Evolutionary conservation across 495 filamentous ascomycete species (phyloP), one percentile per base, ranked within the genome.

Genomic region (Jackrogersella minutella): DNA sequence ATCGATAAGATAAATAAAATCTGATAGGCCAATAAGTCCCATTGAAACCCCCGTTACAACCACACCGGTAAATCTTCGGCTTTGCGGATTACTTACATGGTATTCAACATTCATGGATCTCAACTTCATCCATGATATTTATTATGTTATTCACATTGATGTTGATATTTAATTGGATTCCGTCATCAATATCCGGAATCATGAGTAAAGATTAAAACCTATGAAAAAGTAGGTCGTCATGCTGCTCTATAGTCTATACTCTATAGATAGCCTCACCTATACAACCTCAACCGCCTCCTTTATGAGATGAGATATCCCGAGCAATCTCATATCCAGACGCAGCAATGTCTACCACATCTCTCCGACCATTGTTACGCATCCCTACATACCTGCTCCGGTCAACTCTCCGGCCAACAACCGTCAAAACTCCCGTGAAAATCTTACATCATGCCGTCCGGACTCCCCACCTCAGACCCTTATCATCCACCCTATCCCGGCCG

Each of bases 1-100:
- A 66, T 73, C 56, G 71, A 73, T 73, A 71, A 73, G 71, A 73
- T 65, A 68, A 73, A 56, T 51, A 46, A 21, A 36, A n/a, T 31
- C 50, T 36, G 62, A 64, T 66, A 70, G 58, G 52, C 43, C 53
- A 28, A 66, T 58, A 54, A 58, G 43, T 17, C 50, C 13, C 13
- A 19, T 14, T n/a, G 34, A 39, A 28, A 30, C 13, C 30, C 19
- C 17, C 13, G 41, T 24, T 46, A 46, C 6, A 14, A 10, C 5
- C n/a, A 46, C 21, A 26, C 10, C 37, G 63, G 56, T 46, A 66
- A 37, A 59, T 60, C 55, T 2, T 56, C 63, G 63, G 56, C 24
- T 53, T 34, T 24, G 13, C 10, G 24, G 11, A 16, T 49, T 10
- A 14, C 44, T 10, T 49, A 24, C 9, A 6, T 9, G 30, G n/a